Evolutionary conservation across 176 grass and related monocot genomes (phyloP), one percentile per base, ranked within the genome.

Genomic region (Aegilops umbellulata): DNA sequence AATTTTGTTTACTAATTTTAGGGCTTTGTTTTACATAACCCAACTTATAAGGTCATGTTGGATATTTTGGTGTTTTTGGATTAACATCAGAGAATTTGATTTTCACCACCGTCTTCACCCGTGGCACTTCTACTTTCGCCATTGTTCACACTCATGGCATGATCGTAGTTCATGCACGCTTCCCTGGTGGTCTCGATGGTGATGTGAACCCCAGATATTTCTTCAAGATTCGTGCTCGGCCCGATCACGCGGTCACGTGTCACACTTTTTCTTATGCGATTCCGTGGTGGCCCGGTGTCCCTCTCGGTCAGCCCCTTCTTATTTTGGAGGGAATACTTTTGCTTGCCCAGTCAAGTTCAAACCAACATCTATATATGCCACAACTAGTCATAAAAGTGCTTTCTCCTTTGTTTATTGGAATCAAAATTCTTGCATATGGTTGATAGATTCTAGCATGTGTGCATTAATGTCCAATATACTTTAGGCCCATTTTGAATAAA

Each of bases 191-290:
- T 47, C 46, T 47, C 0, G 46, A 47, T 16, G 5, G 4, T 51
- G 16, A 17, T 19, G 47, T 51, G 47, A 69, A 69, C 47, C 20
- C 13, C 3, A 23, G 75, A 87, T 83, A 90, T 87, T 90, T 90
- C 80, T 15, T 87, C 2, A 0, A 83, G 89, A 87, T 87, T 79
- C 84, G 74, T 57, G 64, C 8, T 20, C 7, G 0, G 12, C 2
- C 16, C 0, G 1, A 81, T 81, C 46, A 46, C 0, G 66, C 44
- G 38, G 10, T n/a, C 23, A 47, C 7, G n/a, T 72, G 17, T 57
- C 19, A 57, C 16, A 20, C 0, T 57, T 57, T 57, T 57, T 22
- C 17, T 22, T 57, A 22, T 57, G 53, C 0, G 19, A 8, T 19
- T 8, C 53, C 2, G 53, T 57, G 53, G 19, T 57, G 53, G 2